Base-by-base conservation (phyloP, 345 rosid species). In the Acer saccharum region DNA sequence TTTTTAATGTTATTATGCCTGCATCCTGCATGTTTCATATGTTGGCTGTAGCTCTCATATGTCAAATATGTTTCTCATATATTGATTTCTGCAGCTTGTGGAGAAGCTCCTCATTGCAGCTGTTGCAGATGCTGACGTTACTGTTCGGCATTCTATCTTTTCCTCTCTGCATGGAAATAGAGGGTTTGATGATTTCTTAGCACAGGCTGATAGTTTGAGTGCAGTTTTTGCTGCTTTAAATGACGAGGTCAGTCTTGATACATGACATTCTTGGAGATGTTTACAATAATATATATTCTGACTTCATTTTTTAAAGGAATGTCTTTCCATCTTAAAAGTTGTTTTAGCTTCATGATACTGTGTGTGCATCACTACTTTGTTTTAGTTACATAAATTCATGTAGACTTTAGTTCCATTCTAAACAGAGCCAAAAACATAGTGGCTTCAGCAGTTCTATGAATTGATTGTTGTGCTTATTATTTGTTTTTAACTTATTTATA, bases 91-190 rank as follows among this genome's bases (percentile, higher is more conserved):
- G 85, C 95, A 94, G 99, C 94, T 97, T 74, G 97, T 97, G 85
- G 98, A 97, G 81, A 97, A 94, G 90, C 97, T 97, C 87, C 98
- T 97, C 78, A 92, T 93, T 76, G 89, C 94, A 50, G 98, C 98
- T 61, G 94, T 97, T 80, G 97, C 95, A 16, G 99, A 97, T 87
- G 98, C 98, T 81, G 98, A 97, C 82, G 98, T 97, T 58, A 85
- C 89, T 60, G 99, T 97, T 80, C 95, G 99, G 66, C 89, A 86
- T 84, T 93, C 99, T 18, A 93, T 97, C 77, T 97, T 97, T 77
- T 86, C 86, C 76, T 95, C 91, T 74, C 89, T 97, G 61, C 87
- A 89, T 83, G 85, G 83, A 64, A 93, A 97, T 84, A 87, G 88
- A 74, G 95, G 98, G 69, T 93, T 93, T 82, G 99, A 97, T 88